Evolutionary conservation across 2,329 filamentous ascomycete species (phyloP), one percentile per base, ranked within the genome.

Genomic region (Biscogniauxia mediterranea): DNA sequence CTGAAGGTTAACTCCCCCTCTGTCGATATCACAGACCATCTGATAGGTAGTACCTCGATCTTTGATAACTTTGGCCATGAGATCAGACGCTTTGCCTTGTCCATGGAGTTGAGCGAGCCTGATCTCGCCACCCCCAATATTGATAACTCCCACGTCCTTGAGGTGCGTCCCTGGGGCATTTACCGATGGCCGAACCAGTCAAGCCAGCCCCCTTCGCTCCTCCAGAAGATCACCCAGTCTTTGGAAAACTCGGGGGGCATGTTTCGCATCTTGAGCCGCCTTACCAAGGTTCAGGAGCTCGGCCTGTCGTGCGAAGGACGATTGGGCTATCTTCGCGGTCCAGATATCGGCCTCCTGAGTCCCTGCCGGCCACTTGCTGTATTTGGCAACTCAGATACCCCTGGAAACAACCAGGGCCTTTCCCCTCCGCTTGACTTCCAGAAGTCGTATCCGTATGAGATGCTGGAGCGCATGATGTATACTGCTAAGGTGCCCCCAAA

Each of bases 291-390:
- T 2, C 79, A 78, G 42, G 86, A 90, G 62, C 79, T 92, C n/a
- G 89, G 85, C 0, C 74, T 92, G 3, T 89, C 85, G 19, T 81
- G 90, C 50, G 86, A 90, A 69, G 87, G 83, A 59, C 88, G 89
- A 9, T 78, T 91, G 46, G 89, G 89, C 11, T 91, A 87, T 80
- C 79, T 91, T 11, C 77, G 78, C 54, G 87, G 88, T 0, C 85
- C 87, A 1, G 87, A 90, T 70, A 75, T 80, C 19, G 81, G 81
- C 53, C 76, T 77, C 5, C 76, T 83, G 20, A 76, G 82, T 54
- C 74, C 78, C 19, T 76, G 76, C 1, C 61, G 64, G 38, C 71
- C 64, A 5, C 71, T 74, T 17, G 70, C 75, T 2, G 72, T 79
- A n/a, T 80, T 80, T 61, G 60, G 62, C 11, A 65, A 65, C 11